Evolutionary conservation across 2,329 filamentous ascomycete genomes (phyloP).

Genomic region (Fusarium dimerum): DNA sequence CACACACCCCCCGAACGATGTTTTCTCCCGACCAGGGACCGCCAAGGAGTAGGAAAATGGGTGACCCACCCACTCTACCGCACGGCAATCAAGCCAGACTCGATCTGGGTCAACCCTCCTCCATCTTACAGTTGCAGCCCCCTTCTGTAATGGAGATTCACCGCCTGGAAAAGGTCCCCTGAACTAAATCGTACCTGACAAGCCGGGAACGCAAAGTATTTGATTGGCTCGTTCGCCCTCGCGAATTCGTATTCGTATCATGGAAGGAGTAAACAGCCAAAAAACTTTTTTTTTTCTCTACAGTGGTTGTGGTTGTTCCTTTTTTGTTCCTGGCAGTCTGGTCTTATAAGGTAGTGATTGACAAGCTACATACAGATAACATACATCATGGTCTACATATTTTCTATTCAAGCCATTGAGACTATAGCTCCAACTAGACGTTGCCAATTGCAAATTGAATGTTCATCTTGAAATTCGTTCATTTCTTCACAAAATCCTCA

Average conservation of each 20-base stretch:
- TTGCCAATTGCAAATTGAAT: neutral
- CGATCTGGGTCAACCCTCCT: neutral
- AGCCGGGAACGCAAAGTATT: neutral
- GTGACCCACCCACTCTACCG: constrained; percentile 14
- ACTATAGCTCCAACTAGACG: neutral
- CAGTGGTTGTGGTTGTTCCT: neutral
- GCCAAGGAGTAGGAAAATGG: neutral
- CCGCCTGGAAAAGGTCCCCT: neutral
- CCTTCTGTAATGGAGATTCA: neutral
- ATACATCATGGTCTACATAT: neutral
- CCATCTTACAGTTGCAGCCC: neutral
- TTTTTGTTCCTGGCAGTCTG: neutral
- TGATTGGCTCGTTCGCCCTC: constrained; percentile 11
- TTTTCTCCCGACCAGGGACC: constrained; percentile 27
- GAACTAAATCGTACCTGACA: neutral
- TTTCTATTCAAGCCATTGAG: neutral
- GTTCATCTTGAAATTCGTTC: neutral
- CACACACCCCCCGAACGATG: constrained; percentile 20
- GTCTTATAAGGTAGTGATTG: neutral
- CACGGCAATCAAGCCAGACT: constrained; percentile 5
- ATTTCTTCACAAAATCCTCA: neutral
- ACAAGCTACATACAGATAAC: neutral
- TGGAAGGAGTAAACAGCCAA: neutral
- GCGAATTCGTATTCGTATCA: constrained; percentile 28
- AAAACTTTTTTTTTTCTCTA: neutral